phyloP scores from a whole-genome alignment of 2,329 filamentous ascomycete genomes.

The Aspergillus thermomutatus region DNA sequence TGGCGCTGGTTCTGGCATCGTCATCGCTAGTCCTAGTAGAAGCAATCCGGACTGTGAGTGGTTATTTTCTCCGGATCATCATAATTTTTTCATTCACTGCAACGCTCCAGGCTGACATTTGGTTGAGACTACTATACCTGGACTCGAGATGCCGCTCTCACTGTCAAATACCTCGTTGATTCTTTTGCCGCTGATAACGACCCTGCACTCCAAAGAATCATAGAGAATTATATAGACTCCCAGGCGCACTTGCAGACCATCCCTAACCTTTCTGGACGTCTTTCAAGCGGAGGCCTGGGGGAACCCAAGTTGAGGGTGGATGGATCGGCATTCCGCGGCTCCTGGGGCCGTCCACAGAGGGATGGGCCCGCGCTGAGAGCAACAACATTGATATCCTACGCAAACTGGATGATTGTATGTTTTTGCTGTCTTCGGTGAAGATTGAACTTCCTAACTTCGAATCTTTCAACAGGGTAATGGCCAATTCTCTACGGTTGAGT shows the following conservation, averaged over 20 bases:
- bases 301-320: constrained; percentile 73
- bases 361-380: constrained; percentile 77
- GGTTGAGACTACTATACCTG: constrained; percentile 70
- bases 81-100: neutral
- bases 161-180: constrained; percentile 67
- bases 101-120: neutral
- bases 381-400: constrained; percentile 68
- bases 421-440: neutral
- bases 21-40: constrained; percentile 58
- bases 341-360: constrained; percentile 75
- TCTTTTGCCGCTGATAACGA: constrained; percentile 59
- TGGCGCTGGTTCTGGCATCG: constrained; percentile 50
- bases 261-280: constrained; percentile 64
- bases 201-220: constrained; percentile 54
- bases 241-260: constrained; percentile 66
- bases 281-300: constrained; percentile 54
- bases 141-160: constrained; percentile 72
- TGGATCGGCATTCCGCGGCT: constrained; percentile 56
- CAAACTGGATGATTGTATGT: constrained; percentile 63
- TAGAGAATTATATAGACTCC: constrained; percentile 65
- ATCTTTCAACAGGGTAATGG: constrained; percentile 47
- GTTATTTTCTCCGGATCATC: neutral
- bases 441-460: neutral
- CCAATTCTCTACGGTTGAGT: constrained; percentile 46
- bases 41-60: constrained; percentile 51